These are phyloP conservation scores for Teunomyces cretensis DNA, from an alignment of 805 yeast genomes.

Conservation along the genomic window DNA sequence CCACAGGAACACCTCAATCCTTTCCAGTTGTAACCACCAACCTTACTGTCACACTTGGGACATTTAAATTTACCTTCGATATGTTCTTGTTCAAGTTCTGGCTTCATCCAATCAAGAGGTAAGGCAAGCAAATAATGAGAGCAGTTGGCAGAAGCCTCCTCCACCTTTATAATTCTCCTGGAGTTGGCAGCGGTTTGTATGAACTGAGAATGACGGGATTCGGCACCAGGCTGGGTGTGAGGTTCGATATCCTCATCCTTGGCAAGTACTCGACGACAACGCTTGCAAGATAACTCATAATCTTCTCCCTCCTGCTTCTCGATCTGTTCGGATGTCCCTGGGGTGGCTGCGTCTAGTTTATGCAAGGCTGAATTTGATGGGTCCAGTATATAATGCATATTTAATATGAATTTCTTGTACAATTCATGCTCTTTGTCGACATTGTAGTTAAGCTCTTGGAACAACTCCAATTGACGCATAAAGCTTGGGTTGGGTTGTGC, in stretches of 20 bases:
- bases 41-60: slow-evolving; percentile 78
- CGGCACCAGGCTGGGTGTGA: slow-evolving; percentile 67
- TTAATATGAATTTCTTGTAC: slow-evolving; percentile 23
- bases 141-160: slow-evolving; percentile 61
- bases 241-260: slow-evolving; percentile 56
- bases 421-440: slow-evolving; percentile 20
- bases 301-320: slow-evolving; percentile 10
- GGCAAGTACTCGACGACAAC: slow-evolving; percentile 75
- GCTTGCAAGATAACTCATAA: slow-evolving; percentile 67
- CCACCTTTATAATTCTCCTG: slow-evolving; percentile 56
- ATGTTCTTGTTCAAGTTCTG: slow-evolving; percentile 68
- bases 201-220: slow-evolving; percentile 65
- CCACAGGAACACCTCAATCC: slow-evolving; percentile 96
- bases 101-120: slow-evolving; percentile 90
- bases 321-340: slow-evolving; percentile 19
- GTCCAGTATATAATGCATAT: slow-evolving; percentile 28
- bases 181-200: slow-evolving; percentile 62
- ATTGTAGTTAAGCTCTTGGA: slow-evolving; percentile 37
- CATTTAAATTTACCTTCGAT: slow-evolving; percentile 86
- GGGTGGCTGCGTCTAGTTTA: slow-evolving; percentile 14
- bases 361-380: slow-evolving; percentile 28
- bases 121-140: slow-evolving; percentile 80
- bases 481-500: slow-evolving; percentile 77
- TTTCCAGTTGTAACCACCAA: slow-evolving; percentile 93
- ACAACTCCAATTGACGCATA: slow-evolving; percentile 66